Evolutionary conservation across 768 basidiomycete species (phyloP).

Genomic region (Cytidiella melzeri): DNA sequence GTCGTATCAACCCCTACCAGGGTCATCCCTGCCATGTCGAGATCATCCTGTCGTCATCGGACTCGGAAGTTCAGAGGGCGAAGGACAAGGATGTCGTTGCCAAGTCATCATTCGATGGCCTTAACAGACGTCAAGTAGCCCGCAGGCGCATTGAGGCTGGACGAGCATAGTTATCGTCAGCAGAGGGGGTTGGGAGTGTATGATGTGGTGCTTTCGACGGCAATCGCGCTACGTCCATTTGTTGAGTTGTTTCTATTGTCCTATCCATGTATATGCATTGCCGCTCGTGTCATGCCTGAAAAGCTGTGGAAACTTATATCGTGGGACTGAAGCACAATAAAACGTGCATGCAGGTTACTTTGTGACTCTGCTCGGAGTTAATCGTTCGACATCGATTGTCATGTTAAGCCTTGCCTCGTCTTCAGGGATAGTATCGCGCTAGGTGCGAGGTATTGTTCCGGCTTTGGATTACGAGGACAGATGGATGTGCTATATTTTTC

Average conservation of each 20-base stretch:
- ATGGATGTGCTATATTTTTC: too few species aligned
- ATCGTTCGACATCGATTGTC: too few species aligned
- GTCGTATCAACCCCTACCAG: slow-evolving; percentile 98
- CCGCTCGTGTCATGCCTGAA: slow-evolving; percentile 23
- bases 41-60: slow-evolving; percentile 77
- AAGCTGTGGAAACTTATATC: slow-evolving; percentile 14
- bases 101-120: slow-evolving; percentile 45
- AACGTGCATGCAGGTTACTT: too few species aligned
- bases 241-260: slow-evolving; percentile 15
- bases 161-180: slow-evolving; percentile 31
- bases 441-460: too few species aligned
- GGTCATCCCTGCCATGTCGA: slow-evolving; percentile 97
- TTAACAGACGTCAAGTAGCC: slow-evolving; percentile 84
- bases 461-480: too few species aligned
- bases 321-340: background rate
- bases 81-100: slow-evolving; percentile 68
- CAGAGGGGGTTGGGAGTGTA: slow-evolving; percentile 5
- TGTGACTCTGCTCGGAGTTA: too few species aligned
- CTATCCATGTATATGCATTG: slow-evolving; percentile 24
- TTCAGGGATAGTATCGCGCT: too few species aligned
- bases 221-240: slow-evolving; percentile 2
- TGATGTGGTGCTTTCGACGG: slow-evolving; percentile 12
- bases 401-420: too few species aligned
- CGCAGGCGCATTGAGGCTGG: slow-evolving; percentile 84
- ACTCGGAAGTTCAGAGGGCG: slow-evolving; percentile 85